Conservation (phyloP, 164 flowering plant genomes). For the Liquidambar formosana region DNA sequence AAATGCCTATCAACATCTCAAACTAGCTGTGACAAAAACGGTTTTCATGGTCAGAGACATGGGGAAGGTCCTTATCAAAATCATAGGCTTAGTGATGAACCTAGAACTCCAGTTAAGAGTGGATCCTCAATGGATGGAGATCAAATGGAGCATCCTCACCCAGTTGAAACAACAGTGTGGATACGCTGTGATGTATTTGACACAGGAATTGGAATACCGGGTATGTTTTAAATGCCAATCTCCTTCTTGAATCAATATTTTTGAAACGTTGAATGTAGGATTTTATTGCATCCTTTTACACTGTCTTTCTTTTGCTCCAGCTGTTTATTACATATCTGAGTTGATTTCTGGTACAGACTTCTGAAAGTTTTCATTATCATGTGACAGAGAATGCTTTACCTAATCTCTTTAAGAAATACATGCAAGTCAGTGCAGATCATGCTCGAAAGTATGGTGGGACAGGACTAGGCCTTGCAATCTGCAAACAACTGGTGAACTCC, state of each 20-base stretch:
- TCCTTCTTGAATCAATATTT: not conserved
- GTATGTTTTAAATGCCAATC: constrained; percentile 25
- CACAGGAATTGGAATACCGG: constrained; percentile 99
- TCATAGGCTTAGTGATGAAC: constrained; percentile 24
- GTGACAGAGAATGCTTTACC: constrained; percentile 86
- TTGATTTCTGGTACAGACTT: not conserved
- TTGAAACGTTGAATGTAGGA: constrained; percentile 1
- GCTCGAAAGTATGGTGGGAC: constrained; percentile 99
- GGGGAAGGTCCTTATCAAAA: constrained; percentile 29
- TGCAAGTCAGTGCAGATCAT: constrained; percentile 97
- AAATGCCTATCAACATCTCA: constrained; percentile 17
- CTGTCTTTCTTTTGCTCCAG: not conserved
- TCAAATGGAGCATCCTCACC: constrained; percentile 26
- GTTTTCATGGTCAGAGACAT: constrained; percentile 12
- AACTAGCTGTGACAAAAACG: constrained; percentile 13
- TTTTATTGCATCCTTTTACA: not conserved
- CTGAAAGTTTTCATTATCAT: constrained; percentile 11
- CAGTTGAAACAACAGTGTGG: constrained; percentile 68
- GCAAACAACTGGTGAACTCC: constrained; percentile 87
- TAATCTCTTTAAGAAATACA: constrained; percentile 81
- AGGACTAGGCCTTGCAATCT: constrained; percentile 94
- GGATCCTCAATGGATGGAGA: constrained; percentile 29
- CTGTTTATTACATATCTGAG: not conserved
- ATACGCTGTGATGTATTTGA: constrained; percentile 90
- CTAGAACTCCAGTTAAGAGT: constrained; percentile 26